Conservation (phyloP, 2,329 filamentous ascomycete genomes). For the Elsinoe arachidis region DNA sequence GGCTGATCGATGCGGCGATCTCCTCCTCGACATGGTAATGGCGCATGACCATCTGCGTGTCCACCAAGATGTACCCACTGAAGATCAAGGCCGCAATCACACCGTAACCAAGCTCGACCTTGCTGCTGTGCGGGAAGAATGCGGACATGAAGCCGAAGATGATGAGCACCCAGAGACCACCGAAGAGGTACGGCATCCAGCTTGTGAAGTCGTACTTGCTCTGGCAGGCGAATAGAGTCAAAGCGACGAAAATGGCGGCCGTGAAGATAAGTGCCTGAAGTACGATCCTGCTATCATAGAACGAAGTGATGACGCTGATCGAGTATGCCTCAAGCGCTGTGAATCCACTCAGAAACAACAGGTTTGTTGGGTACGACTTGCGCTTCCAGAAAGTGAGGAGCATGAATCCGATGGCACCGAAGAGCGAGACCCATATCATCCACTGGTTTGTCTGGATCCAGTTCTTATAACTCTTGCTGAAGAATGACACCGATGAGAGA, state of each 20-base stretch:
- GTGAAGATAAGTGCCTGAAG: conserved; percentile 86
- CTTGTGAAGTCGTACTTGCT: conserved; percentile 96
- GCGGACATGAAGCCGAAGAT: conserved; percentile 87
- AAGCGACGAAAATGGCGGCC: conserved; percentile 53
- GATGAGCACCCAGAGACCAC: conserved; percentile 78
- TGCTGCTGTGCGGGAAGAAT: conserved; percentile 80
- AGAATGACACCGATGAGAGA: conserved; percentile 78
- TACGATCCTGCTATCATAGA: conserved; percentile 76
- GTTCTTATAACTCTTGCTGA: conserved; percentile 63
- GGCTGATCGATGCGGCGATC: conserved; percentile 79
- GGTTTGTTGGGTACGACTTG: conserved; percentile 81
- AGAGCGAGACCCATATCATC: conserved; percentile 79
- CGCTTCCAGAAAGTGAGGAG: conserved; percentile 89
- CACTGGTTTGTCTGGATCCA: conserved; percentile 83
- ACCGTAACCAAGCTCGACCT: conserved; percentile 77
- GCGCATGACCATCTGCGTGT: conserved; percentile 90
- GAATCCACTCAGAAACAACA: conserved; percentile 84
- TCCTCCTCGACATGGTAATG: conserved; percentile 98
- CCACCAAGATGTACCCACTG: conserved; percentile 87
- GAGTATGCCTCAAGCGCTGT: conserved; percentile 89
- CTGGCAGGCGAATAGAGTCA: conserved; percentile 84
- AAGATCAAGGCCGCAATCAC: conserved; percentile 78
- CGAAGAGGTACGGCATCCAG: conserved; percentile 94
- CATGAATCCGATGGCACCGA: conserved; percentile 78
- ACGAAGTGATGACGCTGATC: conserved; percentile 84